These are phyloP conservation scores for Escovopsis sp. DNA, from an alignment of 2,329 filamentous ascomycete genomes.

Conservation along the genomic window DNA sequence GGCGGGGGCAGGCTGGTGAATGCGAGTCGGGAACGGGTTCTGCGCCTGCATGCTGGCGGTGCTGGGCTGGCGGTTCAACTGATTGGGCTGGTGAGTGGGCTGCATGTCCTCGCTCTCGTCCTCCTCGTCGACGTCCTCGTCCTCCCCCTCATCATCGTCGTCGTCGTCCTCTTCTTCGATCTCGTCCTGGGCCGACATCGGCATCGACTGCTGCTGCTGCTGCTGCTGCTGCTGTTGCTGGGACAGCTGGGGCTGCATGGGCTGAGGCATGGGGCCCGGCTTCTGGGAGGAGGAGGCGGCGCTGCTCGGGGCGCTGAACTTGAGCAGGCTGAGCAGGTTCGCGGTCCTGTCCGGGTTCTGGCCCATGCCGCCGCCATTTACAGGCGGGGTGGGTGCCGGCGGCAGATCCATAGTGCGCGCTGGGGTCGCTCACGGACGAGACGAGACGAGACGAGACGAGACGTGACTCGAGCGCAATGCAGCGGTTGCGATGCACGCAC, in stretches of 20 bases:
- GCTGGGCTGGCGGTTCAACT: slow-evolving; percentile 4
- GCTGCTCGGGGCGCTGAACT: slow-evolving; percentile 33
- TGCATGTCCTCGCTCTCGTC: slow-evolving; percentile 2
- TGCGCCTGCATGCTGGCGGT: slow-evolving; percentile 9
- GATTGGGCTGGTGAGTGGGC: slow-evolving; percentile 3
- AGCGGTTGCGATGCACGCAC: slow-evolving; percentile 2
- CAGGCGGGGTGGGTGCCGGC: slow-evolving; percentile 34
- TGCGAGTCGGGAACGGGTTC: slow-evolving; percentile 20
- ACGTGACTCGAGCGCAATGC: slow-evolving; percentile 6
- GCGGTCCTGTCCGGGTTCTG: slow-evolving; percentile 32
- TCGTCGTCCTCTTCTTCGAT: slow-evolving; percentile 4
- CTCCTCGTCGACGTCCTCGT: not conserved
- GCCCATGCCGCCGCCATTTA: slow-evolving; percentile 23
- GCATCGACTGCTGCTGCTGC: slow-evolving; percentile 3
- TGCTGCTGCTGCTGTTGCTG: slow-evolving; percentile 11
- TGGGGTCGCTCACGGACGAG: slow-evolving; percentile 3
- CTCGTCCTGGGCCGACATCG: not conserved
- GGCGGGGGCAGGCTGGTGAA: slow-evolving; percentile 42
- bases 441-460: slow-evolving; percentile 1
- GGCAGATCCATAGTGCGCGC: slow-evolving; percentile 25
- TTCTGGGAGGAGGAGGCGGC: slow-evolving; percentile 7
- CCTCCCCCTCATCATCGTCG: not conserved
- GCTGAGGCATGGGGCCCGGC: slow-evolving; percentile 5
- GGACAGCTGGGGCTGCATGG: slow-evolving; percentile 9
- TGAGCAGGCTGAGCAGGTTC: slow-evolving; percentile 44